Percentiles rank a stretch among this genome's conserved stretches.
These are phyloP conservation scores for Kwoniella sp. DNA, from an alignment of 768 basidiomycete species.

Conservation along the genomic window DNA sequence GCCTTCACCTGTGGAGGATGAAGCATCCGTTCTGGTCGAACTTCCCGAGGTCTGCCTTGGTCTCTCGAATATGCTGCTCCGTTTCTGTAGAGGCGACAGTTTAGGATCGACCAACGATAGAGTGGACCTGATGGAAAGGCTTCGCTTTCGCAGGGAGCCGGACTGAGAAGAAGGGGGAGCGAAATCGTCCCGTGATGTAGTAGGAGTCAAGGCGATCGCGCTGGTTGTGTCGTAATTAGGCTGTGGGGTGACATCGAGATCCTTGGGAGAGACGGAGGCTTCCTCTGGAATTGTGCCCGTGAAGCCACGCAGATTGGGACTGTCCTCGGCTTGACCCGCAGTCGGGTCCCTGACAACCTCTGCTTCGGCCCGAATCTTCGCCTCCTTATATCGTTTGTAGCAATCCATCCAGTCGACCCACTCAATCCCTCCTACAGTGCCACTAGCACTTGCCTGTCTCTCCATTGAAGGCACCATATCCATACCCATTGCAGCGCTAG, in stretches of 20 bases:
- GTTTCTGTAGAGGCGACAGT: conserved; percentile 33
- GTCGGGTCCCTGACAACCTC: conserved; percentile 6
- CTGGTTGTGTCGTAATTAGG: conserved; percentile 28
- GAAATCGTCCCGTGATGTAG: conserved; percentile 41
- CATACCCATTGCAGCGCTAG: conserved; percentile 24
- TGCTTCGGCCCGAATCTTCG: conserved; percentile 56
- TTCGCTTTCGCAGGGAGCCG: conserved; percentile 23
- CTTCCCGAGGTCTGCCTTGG: conserved; percentile 39
- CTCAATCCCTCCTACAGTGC: conserved; percentile 55
- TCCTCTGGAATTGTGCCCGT: conserved; percentile 22
- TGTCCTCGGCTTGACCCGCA: background rate
- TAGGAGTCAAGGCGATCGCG: conserved; percentile 40
- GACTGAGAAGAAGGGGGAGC: conserved; percentile 7
- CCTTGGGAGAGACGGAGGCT: conserved; percentile 1
- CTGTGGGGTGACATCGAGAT: conserved; percentile 19
- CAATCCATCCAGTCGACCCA: conserved; percentile 61
- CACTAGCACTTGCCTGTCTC: conserved; percentile 29
- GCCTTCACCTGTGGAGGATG: conserved; percentile 16
- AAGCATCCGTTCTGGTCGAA: conserved; percentile 36
- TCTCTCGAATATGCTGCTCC: conserved; percentile 37
- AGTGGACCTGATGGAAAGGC: conserved; percentile 39
- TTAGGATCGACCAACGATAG: conserved; percentile 38
- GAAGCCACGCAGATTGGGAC: background rate
- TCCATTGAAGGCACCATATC: conserved; percentile 29
- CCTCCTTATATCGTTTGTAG: conserved; percentile 58